These are phyloP conservation scores for Insectozyma bohioensis DNA, from an alignment of 1,139 yeast genomes.

Conservation along the genomic window DNA sequence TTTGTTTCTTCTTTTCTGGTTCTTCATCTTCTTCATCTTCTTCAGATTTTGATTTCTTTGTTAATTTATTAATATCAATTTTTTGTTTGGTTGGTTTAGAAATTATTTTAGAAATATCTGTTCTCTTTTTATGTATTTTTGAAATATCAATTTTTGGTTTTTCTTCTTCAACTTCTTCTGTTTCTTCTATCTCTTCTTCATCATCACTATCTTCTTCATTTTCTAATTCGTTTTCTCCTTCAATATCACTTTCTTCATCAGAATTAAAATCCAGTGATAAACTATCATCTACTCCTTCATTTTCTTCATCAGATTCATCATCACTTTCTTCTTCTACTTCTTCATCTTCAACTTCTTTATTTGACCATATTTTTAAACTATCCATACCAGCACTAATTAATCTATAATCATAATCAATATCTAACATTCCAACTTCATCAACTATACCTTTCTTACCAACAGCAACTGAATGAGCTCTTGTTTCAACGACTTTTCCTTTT, in stretches of 20 bases:
- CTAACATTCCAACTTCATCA: slow-evolving; percentile 71
- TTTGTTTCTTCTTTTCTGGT: slow-evolving; percentile 24
- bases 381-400: slow-evolving; percentile 85
- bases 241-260: slow-evolving; percentile 14
- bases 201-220: slow-evolving; percentile 16
- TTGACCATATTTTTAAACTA: slow-evolving; percentile 69
- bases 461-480: slow-evolving; percentile 54
- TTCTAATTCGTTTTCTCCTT: slow-evolving; percentile 18
- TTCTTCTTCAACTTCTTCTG: slow-evolving; percentile 17
- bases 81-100: slow-evolving; percentile 13
- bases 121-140: slow-evolving; percentile 16
- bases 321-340: slow-evolving; percentile 20
- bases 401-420: slow-evolving; percentile 77
- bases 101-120: slow-evolving; percentile 21
- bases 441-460: slow-evolving; percentile 35
- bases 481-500: slow-evolving; percentile 62
- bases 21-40: slow-evolving; percentile 6
- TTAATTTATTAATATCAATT: slow-evolving; percentile 15
- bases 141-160: slow-evolving; percentile 16
- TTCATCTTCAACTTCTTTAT: slow-evolving; percentile 22
- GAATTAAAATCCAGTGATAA: slow-evolving; percentile 16
- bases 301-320: slow-evolving; percentile 14
- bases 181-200: slow-evolving; percentile 19
- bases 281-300: slow-evolving; percentile 11
- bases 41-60: slow-evolving; percentile 6